Evolutionary conservation across 805 yeast species (phyloP).

Genomic region (Isabelozyma heimii): DNA sequence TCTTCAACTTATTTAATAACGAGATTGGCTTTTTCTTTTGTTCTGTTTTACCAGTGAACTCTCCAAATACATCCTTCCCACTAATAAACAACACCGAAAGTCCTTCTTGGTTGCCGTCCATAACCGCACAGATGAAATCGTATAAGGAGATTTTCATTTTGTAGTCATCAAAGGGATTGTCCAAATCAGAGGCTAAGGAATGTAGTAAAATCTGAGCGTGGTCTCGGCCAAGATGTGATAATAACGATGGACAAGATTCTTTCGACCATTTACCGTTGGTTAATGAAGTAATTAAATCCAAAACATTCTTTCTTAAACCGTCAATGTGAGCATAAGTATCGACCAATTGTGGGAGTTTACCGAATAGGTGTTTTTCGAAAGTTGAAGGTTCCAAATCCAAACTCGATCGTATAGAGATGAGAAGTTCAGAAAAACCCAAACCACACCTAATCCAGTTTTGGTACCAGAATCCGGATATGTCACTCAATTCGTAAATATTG

Average conservation of each 20-base stretch:
- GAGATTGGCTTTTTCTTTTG: conserved; percentile 27
- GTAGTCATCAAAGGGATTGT: conserved; percentile 52
- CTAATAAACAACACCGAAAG: conserved; percentile 67
- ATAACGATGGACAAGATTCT: conserved; percentile 67
- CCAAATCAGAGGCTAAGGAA: conserved; percentile 60
- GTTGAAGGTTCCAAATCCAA: conserved; percentile 53
- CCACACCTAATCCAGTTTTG: conserved; percentile 48
- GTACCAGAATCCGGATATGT: conserved; percentile 46
- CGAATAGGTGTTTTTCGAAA: conserved; percentile 61
- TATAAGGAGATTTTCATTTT: conserved; percentile 54
- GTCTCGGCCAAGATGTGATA: conserved; percentile 75
- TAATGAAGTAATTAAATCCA: conserved; percentile 56
- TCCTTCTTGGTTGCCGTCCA: conserved; percentile 76
- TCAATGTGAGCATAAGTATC: conserved; percentile 52
- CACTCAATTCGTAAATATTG: conserved; percentile 37
- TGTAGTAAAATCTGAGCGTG: conserved; percentile 58
- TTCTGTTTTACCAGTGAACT: conserved; percentile 15
- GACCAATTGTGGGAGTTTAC: conserved; percentile 54
- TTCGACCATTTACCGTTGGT: conserved; percentile 55
- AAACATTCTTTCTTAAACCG: conserved; percentile 46
- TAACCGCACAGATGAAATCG: conserved; percentile 63
- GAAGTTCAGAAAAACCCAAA: conserved; percentile 53
- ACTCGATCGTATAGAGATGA: conserved; percentile 56
- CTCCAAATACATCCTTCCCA: conserved; percentile 49
- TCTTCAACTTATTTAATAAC: conserved; percentile 53